Percentiles rank a stretch among this genome's conserved stretches.
Conservation (phyloP, 352 stramenopile species). For the Achlya hypogyna region DNA sequence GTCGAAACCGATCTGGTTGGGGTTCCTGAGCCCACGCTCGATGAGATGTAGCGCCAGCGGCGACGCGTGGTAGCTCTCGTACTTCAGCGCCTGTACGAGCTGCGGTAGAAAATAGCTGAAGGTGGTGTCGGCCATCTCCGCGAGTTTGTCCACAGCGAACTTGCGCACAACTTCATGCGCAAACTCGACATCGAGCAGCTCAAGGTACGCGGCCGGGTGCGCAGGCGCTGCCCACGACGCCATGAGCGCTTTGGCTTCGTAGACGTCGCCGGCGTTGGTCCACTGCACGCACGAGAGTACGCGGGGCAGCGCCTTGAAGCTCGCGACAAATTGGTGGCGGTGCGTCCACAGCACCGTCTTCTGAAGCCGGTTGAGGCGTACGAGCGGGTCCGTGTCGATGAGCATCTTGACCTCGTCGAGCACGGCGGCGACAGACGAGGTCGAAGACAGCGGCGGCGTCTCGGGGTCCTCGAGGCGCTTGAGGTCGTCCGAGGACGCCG, state of each 20-base stretch:
- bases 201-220: conserved; percentile 12
- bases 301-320: conserved; percentile 6
- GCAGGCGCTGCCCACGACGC: background rate
- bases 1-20: conserved; percentile 67
- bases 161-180: conserved; percentile 16
- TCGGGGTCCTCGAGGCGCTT: background rate
- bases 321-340: conserved; percentile 1
- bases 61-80: conserved; percentile 77
- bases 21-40: conserved; percentile 62
- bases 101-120: conserved; percentile 47
- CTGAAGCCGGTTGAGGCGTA: conserved; percentile 6
- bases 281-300: conserved; percentile 16
- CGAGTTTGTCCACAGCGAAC: conserved; percentile 21
- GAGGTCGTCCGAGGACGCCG: background rate
- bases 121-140: conserved; percentile 23
- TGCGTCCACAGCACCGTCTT: conserved; percentile 14
- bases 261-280: conserved; percentile 2
- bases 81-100: conserved; percentile 78
- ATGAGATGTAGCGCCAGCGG: conserved; percentile 67
- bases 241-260: conserved; percentile 6
- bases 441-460: background rate
- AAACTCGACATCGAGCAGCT: conserved; percentile 19
- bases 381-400: conserved; percentile 11
- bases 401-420: conserved; percentile 45
- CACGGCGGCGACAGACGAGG: conserved; percentile 21